Evolutionary conservation across 192 early-diverging fungal species (phyloP), one percentile per base, ranked within the genome.

Genomic region (Coemansia sp.): DNA sequence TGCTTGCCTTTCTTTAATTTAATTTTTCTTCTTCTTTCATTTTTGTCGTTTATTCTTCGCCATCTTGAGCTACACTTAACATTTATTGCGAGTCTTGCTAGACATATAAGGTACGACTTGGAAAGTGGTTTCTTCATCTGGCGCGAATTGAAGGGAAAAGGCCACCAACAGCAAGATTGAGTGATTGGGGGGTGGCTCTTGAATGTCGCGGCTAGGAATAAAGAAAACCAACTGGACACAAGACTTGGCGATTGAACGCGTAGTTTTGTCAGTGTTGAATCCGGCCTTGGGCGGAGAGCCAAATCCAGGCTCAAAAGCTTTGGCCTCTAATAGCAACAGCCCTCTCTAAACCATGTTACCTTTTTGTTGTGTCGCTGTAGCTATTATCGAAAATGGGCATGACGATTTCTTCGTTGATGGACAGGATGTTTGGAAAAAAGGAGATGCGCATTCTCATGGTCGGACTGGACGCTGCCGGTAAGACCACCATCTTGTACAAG

Each of bases 401-500:
- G 38, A 87, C 85, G 43, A 87, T 97, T 75, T 96, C 94, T 43
- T 89, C 88, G 76, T 74, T 96, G 52, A 90, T 97, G 75, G 63
- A 76, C 52, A 77, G 74, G 64, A 87, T 97, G 63, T 91, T 95
- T 88, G 89, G 93, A 80, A 94, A 94, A 79, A 93, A 91, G 83
- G 96, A 97, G 80, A 96, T 97, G 94, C 93, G 96, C 66, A 96
- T 98, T 84, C 87, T 99, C 79, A 97, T 98, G 96, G 94, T 96
- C 40, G 94, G 94, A 44, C 87, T 95, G 75, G 94, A 95, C 83
- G 94, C 93, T n/a, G 94, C 94, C 59, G 94, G 95, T 78, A 99
- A 99, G 86, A 99, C 97, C 74, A 99, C 97, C 86, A 97, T 99
- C 77, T 88, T 99, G 78, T 99, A 98, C 88, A 97, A 96, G 89